Percentiles rank a stretch among this genome's conserved stretches.
These are phyloP conservation scores for Rhizopogon roseolus DNA, from an alignment of 768 basidiomycete genomes.

Conservation along the genomic window DNA sequence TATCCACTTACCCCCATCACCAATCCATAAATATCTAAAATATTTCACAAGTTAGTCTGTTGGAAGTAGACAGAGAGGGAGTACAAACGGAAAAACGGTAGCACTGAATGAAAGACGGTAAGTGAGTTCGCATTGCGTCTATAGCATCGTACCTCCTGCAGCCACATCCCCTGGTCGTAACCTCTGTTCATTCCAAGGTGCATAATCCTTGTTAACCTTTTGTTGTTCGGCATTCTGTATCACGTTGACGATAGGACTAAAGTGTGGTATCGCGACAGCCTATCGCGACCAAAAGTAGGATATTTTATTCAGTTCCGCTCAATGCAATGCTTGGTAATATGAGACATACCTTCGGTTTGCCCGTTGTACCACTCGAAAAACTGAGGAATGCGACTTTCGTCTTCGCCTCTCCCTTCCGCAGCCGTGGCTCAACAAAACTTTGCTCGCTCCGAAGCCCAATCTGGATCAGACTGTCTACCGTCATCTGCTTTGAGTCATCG, in stretches of 20 bases:
- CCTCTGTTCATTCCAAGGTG: no score
- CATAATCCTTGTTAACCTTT: slow-evolving; percentile 10
- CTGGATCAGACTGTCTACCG: no score
- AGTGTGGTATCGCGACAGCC: slow-evolving; percentile 69
- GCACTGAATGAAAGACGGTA: slow-evolving; percentile 27
- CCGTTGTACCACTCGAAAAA: no score
- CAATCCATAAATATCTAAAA: slow-evolving; percentile 56
- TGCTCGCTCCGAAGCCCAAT: no score
- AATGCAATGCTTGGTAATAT: background rate
- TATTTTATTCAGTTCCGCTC: background rate
- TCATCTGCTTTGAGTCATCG: no score
- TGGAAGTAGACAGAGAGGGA: slow-evolving; percentile 3
- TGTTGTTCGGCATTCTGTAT: slow-evolving; percentile 55
- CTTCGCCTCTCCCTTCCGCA: no score
- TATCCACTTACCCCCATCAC: slow-evolving; percentile 42
- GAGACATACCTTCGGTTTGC: no score
- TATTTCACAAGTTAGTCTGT: slow-evolving; percentile 8
- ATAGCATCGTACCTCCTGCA: no score
- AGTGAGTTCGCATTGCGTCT: no score
- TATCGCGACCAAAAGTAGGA: slow-evolving; percentile 11
- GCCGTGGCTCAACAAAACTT: no score
- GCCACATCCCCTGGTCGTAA: no score
- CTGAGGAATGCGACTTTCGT: no score
- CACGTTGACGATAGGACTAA: slow-evolving; percentile 57
- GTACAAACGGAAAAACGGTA: slow-evolving; percentile 59